Evolutionary conservation across 2,329 filamentous ascomycete genomes (phyloP), one percentile per base, ranked within the genome.

Genomic region (Colletotrichum sp.): DNA sequence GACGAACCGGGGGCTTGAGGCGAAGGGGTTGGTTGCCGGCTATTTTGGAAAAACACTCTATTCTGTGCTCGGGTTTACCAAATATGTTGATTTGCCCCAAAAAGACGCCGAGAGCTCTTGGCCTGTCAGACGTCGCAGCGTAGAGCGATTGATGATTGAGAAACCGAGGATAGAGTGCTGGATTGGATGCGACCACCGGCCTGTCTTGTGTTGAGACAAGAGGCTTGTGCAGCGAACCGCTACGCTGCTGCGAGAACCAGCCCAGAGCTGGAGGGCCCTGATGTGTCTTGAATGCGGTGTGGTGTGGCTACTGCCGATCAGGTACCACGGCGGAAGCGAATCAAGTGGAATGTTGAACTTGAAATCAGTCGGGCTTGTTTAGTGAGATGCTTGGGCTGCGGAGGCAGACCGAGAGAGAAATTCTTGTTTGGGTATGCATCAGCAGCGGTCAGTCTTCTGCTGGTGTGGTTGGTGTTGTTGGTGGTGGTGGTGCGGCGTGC

Each of bases 121-220:
- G 63, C 70, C 52, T 63, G 66, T 71, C 36, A 71, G 71, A 64
- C 60, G 73, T 76, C 57, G 70, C 18, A 76, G 39, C n/a, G 26
- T 28, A 59, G 62, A 67, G 28, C 32, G 16, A 55, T 73, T 34
- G 36, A 73, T 64, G 57, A 44, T 21, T 68, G 52, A 63, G 39
- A 63, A 63, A 44, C 34, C 26, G 57, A 75, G 55, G 57, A 59
- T 72, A 69, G 59, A 73, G 57, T 73, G 71, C 28, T 64, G 71
- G n/a, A 52, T 66, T 71, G 52, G 24, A 64, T 52, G 57, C 55
- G 49, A 69, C 57, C 70, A 73, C 44, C 32, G 52, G 75, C 72
- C 49, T 66, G 75, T 75, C 71, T 67, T 66, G 71, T 63, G 71
- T 60, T 75, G 71, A 76, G 75, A 76, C 75, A 75, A 36, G 62